Conservation (phyloP, 805 yeast genomes). For the Wickerhamomyces alni region DNA sequence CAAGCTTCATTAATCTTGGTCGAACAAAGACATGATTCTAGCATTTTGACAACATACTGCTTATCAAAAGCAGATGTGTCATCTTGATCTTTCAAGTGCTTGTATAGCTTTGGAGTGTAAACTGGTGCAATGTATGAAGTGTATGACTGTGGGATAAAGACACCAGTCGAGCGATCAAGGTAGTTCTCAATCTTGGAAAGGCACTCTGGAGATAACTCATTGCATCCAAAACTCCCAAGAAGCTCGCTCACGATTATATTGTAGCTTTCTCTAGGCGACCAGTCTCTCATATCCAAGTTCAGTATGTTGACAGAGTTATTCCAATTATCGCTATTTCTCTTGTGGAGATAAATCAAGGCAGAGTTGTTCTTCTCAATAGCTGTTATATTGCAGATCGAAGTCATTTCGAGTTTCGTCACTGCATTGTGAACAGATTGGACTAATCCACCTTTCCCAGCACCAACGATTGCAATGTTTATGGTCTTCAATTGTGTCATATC, state of each 20-base stretch:
- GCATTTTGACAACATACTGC: slow-evolving; percentile 40
- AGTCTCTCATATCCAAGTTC: slow-evolving; percentile 51
- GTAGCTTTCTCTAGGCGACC: slow-evolving; percentile 35
- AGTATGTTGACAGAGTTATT: slow-evolving; percentile 42
- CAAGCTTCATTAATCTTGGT: slow-evolving; percentile 48
- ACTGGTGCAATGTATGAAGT: slow-evolving; percentile 63
- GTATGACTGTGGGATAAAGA: slow-evolving; percentile 59
- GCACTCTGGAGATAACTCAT: slow-evolving; percentile 86
- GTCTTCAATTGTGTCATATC: slow-evolving; percentile 13
- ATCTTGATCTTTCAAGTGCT: slow-evolving; percentile 21
- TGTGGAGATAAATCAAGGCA: slow-evolving; percentile 46
- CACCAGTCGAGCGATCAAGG: slow-evolving; percentile 35
- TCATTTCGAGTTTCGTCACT: slow-evolving; percentile 25
- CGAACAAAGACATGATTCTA: slow-evolving; percentile 39
- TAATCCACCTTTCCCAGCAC: slow-evolving; percentile 87
- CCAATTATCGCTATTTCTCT: slow-evolving; percentile 51
- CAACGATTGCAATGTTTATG: slow-evolving; percentile 54
- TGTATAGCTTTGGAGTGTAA: slow-evolving; percentile 47
- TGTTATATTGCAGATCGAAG: slow-evolving; percentile 27
- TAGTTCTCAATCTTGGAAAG: slow-evolving; percentile 38
- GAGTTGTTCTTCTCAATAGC: slow-evolving; percentile 72
- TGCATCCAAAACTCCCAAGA: slow-evolving; percentile 89
- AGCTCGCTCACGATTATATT: slow-evolving; percentile 74
- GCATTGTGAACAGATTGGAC: slow-evolving; percentile 48
- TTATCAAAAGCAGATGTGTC: slow-evolving; percentile 33